Base-by-base conservation (phyloP, 2,329 filamentous ascomycete species). In the Aspergillus udagawae region DNA sequence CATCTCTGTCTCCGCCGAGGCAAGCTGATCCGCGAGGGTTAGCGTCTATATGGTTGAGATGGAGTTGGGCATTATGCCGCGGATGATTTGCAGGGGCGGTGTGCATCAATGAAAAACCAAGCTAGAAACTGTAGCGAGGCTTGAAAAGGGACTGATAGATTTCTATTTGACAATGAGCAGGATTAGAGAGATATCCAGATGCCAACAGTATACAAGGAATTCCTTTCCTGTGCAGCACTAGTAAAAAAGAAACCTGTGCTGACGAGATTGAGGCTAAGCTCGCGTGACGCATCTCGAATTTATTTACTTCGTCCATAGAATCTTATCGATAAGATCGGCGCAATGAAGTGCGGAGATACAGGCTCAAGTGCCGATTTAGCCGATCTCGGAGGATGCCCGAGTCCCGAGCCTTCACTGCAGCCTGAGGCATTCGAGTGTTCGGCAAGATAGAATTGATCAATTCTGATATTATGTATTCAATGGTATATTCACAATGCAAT, bases 1-100 rank as follows among this genome's bases (percentile, higher is more conserved):
- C 60, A 14, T 67, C 58, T 8, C 52, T 57, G 42, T 54, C 45
- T 12, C 27, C 32, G 21, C 50, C 41, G 32, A 21, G 32, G 21
- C 20, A 23, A 23, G 7, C 3, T 20, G 20, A 25, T 17, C 14
- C 20, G 27, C 3, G 38, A 27, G 9, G 9, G 42, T 6, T 23
- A 27, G 28, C 9, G 14, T 32, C 42, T 54, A 45, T 20, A 28
- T 50, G 8, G 45, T 27, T 32, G 32, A 27, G 23, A 41, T 27
- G n/a, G 28, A 21, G 23, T n/a, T 45, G 25, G 20, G 5, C n/a
- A n/a, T 51, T 28, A 51, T 51, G 12, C 7, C 12, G 27, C n/a
- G 27, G 32, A 20, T 14, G 49, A 35, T 23, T 9, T 8, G 32
- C 9, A 32, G 21, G 28, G 49, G 49, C 9, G 42, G 42, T 20